These are phyloP conservation scores for Anthostomella pinea DNA, from an alignment of 2,329 filamentous ascomycete species.

Conservation along the genomic window DNA sequence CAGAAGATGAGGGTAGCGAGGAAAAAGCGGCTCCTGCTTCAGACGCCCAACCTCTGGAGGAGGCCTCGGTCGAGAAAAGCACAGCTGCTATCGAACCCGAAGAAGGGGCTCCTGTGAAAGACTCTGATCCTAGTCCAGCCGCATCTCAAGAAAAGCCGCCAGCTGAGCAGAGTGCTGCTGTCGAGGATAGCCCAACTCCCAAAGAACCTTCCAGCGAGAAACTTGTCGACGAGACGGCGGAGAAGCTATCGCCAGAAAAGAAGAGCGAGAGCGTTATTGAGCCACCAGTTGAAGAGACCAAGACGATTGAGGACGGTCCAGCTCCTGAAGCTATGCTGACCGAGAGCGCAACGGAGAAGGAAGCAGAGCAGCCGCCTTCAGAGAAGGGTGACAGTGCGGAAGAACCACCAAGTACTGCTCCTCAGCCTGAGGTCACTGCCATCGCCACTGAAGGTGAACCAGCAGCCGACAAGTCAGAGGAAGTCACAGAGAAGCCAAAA, in stretches of 20 bases:
- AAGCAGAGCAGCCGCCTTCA: neutral
- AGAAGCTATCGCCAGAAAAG: too few species aligned
- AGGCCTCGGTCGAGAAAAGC: neutral
- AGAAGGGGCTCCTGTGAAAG: conserved; percentile 1
- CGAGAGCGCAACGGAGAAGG: conserved; percentile 2
- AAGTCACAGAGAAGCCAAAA: neutral
- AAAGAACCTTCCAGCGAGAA: too few species aligned
- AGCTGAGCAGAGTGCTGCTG: conserved; percentile 4
- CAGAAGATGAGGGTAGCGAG: conserved; percentile 10
- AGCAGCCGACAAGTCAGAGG: conserved; percentile 5
- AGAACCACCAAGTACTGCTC: too few species aligned
- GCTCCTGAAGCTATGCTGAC: neutral
- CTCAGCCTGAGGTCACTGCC: conserved; percentile 3
- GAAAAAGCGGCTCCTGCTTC: conserved; percentile 1
- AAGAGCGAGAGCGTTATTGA: too few species aligned
- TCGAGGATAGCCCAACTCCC: conserved; percentile 1
- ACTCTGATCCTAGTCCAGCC: too few species aligned
- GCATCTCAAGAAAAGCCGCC: neutral
- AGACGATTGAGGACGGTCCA: neutral
- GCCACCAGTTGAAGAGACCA: too few species aligned
- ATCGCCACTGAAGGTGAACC: conserved; percentile 1
- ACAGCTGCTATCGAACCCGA: neutral
- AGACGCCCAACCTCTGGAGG: neutral
- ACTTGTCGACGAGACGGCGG: too few species aligned
- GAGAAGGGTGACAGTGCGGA: too few species aligned